A percentile compares a stretch with the other conserved stretches of the same genome.
phyloP scores from a whole-genome alignment of 2,329 filamentous ascomycete genomes.

The Fusarium tanahbumbuense region DNA sequence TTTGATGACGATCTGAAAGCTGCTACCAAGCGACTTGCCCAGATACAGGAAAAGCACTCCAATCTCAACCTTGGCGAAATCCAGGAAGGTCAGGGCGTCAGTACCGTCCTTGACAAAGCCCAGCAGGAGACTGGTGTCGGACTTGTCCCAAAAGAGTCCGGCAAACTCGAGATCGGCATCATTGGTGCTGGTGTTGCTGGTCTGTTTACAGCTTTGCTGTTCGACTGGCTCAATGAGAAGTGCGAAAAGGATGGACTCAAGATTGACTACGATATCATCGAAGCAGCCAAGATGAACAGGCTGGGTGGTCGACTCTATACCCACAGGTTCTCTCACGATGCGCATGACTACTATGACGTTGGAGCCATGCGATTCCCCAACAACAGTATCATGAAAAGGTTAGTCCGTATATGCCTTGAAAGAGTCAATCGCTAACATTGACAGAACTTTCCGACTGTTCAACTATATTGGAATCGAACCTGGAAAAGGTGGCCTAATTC shows the following conservation, averaged over 20 bases:
- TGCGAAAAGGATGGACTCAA: conserved; percentile 23
- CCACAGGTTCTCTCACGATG: conserved; percentile 43
- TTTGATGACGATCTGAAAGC: neutral
- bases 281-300: conserved; percentile 46
- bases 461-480: conserved; percentile 23
- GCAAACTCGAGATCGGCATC: neutral
- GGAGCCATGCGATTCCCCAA: conserved; percentile 57
- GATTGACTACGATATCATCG: conserved; percentile 54
- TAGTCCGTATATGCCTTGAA: too few relatives aligned
- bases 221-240: conserved; percentile 23
- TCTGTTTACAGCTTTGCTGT: conserved; percentile 11
- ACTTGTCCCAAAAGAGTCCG: neutral
- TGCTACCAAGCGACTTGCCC: neutral
- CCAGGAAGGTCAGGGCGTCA: too few relatives aligned
- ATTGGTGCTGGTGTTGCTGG: conserved; percentile 27
- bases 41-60: neutral
- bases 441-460: conserved; percentile 39
- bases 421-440: accelerated
- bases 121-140: neutral
- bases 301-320: conserved; percentile 55
- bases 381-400: conserved; percentile 44
- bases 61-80: too few relatives aligned
- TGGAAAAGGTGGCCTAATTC: too few relatives aligned
- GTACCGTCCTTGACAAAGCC: too few relatives aligned
- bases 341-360: conserved; percentile 49